These are phyloP conservation scores for Elsinoe ampelina DNA, from an alignment of 2,329 filamentous ascomycete genomes.

Conservation along the genomic window DNA sequence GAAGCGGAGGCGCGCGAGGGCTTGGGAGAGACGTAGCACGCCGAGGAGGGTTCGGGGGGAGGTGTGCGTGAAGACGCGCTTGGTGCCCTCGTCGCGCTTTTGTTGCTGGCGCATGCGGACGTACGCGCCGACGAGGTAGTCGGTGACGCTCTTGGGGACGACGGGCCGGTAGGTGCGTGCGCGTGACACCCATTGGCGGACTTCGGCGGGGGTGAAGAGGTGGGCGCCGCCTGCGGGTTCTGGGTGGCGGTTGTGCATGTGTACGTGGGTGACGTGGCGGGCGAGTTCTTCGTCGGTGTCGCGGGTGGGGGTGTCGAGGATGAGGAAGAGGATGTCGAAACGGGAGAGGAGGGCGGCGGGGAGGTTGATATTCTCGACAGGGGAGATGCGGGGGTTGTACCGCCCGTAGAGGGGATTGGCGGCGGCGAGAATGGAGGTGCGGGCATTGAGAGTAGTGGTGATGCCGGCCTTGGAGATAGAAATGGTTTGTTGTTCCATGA, in stretches of 20 bases:
- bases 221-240: constrained; percentile 55
- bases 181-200: constrained; percentile 90
- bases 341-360: constrained; percentile 93
- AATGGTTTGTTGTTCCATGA: constrained; percentile 73
- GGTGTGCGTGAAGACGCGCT: constrained; percentile 88
- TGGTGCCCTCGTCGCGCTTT: constrained; percentile 79
- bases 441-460: constrained; percentile 82
- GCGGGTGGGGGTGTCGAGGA: constrained; percentile 85
- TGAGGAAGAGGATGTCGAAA: constrained; percentile 94
- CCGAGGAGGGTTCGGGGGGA: constrained; percentile 89
- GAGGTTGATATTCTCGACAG: constrained; percentile 97
- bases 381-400: constrained; percentile 94
- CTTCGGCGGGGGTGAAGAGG: constrained; percentile 87
- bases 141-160: constrained; percentile 74
- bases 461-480: constrained; percentile 71
- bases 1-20: constrained; percentile 85
- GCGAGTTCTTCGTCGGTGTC: constrained; percentile 89
- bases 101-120: constrained; percentile 89
- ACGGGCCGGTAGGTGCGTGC: constrained; percentile 81
- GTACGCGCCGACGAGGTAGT: constrained; percentile 96
- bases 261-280: constrained; percentile 89
- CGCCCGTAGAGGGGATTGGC: constrained; percentile 96
- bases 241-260: constrained; percentile 93
- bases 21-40: constrained; percentile 85
- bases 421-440: constrained; percentile 89